Conservation (phyloP, 1,139 yeast species). For the Yamadazyma conglobata region DNA sequence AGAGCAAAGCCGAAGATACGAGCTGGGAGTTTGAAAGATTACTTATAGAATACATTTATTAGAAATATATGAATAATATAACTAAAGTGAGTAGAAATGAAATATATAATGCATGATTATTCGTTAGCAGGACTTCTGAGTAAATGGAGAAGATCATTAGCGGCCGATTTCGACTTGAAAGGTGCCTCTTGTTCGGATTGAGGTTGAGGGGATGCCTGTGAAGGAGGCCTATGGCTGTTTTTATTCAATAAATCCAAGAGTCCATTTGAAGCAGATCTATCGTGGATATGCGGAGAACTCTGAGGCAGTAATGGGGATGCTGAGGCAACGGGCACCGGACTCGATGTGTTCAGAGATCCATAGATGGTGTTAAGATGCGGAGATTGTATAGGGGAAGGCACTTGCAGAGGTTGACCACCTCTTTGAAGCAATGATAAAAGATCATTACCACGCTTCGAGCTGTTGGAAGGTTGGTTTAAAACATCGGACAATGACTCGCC, state of each 20-base stretch:
- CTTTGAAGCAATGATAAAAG: slow-evolving; percentile 17
- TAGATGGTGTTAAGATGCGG: too few species aligned
- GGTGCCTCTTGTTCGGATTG: too few species aligned
- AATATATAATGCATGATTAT: slow-evolving; percentile 2
- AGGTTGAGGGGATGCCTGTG: slow-evolving; percentile 4
- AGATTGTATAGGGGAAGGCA: too few species aligned
- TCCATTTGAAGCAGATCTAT: slow-evolving; percentile 6
- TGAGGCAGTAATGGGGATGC: too few species aligned
- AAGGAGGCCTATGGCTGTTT: slow-evolving; percentile 1
- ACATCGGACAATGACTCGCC: slow-evolving; percentile 24
- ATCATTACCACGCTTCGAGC: slow-evolving; percentile 11
- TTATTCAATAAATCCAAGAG: slow-evolving; percentile 9
- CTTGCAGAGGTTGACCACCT: too few species aligned
- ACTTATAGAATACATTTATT: too few species aligned
- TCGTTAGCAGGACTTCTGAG: slow-evolving; percentile 9
- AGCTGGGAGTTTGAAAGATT: too few species aligned
- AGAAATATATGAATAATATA: too few species aligned
- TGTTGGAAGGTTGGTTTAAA: slow-evolving; percentile 3
- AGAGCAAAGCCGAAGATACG: slow-evolving; percentile 8
- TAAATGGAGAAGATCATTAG: slow-evolving; percentile 14
- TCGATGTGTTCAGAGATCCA: too few species aligned
- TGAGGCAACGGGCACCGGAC: too few species aligned
- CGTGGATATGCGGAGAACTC: not conserved
- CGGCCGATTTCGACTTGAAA: slow-evolving; percentile 10
- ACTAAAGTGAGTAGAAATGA: too few species aligned